phyloP scores from a whole-genome alignment of 495 filamentous ascomycete genomes.

The Aspergillus sclerotioniger region DNA sequence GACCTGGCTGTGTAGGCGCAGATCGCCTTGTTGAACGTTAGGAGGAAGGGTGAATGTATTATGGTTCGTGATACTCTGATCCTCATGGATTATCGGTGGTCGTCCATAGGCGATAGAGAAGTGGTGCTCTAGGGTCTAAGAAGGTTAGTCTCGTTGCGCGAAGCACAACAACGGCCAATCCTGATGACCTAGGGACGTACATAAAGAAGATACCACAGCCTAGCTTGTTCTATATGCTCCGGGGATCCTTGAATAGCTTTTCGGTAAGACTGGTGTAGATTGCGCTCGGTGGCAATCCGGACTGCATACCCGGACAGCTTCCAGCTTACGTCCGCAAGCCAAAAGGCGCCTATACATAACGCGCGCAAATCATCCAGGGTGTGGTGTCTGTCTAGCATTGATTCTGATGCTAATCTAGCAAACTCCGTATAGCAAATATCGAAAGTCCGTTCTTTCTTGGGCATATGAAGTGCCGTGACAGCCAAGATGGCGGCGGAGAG shows the following conservation, averaged over 20 bases:
- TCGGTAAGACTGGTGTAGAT: slow-evolving; percentile 49
- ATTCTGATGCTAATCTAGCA: slow-evolving; percentile 48
- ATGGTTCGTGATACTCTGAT: slow-evolving; percentile 50
- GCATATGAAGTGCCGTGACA: slow-evolving; percentile 53
- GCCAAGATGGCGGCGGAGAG: slow-evolving; percentile 50
- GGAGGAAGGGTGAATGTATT: slow-evolving; percentile 47
- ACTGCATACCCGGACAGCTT: slow-evolving; percentile 56
- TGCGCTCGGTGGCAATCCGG: slow-evolving; percentile 54
- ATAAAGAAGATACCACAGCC: slow-evolving; percentile 53
- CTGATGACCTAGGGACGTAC: slow-evolving; percentile 30
- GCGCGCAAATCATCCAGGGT: slow-evolving; percentile 52
- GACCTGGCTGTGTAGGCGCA: slow-evolving; percentile 56
- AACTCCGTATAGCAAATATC: slow-evolving; percentile 54
- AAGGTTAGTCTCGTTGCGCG: slow-evolving; percentile 17
- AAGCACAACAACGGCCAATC: background rate
- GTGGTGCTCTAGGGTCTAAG: slow-evolving; percentile 52
- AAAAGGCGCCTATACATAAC: slow-evolving; percentile 54
- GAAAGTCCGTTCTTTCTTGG: slow-evolving; percentile 43
- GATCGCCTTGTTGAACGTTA: slow-evolving; percentile 47
- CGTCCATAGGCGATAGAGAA: slow-evolving; percentile 55
- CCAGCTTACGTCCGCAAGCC: slow-evolving; percentile 56
- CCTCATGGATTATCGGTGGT: slow-evolving; percentile 56
- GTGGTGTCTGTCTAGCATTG: slow-evolving; percentile 52
- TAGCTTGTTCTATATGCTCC: slow-evolving; percentile 46
- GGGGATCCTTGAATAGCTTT: slow-evolving; percentile 48